Conservation (phyloP, 2,329 filamentous ascomycete genomes). For the Epichloe amarillans region DNA sequence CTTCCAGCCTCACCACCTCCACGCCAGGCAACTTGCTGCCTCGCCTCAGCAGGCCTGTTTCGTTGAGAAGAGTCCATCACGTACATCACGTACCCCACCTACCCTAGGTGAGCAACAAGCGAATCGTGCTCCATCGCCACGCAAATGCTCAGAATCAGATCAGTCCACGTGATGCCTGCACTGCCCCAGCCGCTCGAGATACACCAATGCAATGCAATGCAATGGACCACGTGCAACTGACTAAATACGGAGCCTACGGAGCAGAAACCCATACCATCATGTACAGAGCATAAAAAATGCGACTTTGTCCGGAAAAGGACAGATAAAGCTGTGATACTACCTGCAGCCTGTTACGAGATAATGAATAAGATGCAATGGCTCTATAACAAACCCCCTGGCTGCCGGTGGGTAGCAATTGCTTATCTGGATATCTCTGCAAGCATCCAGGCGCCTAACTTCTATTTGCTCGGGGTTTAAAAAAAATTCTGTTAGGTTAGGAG, state of each 20-base stretch:
- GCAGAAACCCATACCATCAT: neutral
- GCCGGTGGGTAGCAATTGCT: no score
- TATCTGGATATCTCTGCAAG: no score
- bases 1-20: no score
- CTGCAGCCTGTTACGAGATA: neutral
- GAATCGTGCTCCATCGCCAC: neutral
- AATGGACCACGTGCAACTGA: conserved; percentile 2
- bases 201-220: neutral
- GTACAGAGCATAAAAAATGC: neutral
- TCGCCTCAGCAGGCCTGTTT: no score
- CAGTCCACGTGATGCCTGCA: conserved; percentile 1
- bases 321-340: neutral
- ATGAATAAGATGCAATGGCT: neutral
- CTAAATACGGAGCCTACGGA: neutral
- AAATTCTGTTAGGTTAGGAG: no score
- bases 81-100: neutral
- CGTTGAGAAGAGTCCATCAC: neutral
- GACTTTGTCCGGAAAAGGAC: neutral
- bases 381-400: no score
- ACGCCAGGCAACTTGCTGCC: no score
- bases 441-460: no score
- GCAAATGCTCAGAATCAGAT: neutral
- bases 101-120: no score
- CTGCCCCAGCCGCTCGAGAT: neutral
- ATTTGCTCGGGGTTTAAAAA: no score